Evolutionary conservation across 2,329 filamentous ascomycete species (phyloP), one percentile per base, ranked within the genome.

Genomic region (Colletotrichum simmondsii): DNA sequence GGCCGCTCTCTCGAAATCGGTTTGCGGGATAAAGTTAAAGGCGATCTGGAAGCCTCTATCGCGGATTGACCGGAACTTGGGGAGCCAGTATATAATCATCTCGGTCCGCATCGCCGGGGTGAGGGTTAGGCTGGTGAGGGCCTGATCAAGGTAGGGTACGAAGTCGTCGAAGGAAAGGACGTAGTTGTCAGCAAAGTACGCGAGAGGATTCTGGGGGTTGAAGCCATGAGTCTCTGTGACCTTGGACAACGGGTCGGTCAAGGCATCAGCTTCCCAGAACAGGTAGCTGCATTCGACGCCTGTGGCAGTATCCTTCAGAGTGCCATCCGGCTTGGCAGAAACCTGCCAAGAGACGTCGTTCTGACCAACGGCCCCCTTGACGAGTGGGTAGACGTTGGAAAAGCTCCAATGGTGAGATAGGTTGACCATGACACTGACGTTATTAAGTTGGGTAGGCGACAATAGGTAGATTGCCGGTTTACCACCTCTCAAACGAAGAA

Each of bases 61-160:
- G n/a, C 69, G 66, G 35, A 72, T 63, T 2, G 49, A 30, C n/a
- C 42, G 54, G 16, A 75, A 71, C 16, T 68, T 52, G 14, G 70
- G 74, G 4, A 74, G 46, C 75, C 74, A 76, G 58, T 68, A 63
- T 1, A 74, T 56, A 26, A 74, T 65, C 60, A 76, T 75, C 12
- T 74, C 72, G 42, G 73, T 69, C 5, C 68, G 61, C 75, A 76
- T 76, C 3, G 65, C 65, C 2, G 68, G 32, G 6, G 65, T 72
- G n/a, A 76, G 60, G 12, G 35, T 53, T 3, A 74, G 59, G 22
- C 53, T n/a, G 14, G 46, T n/a, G 3, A 76, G 70, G 19, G 61
- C 37, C 4, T 16, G 19, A 6, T 75, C 67, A n/a, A 76, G 63
- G 24, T 70, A 72, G 37, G 37, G 32, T 12, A 75, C 19, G 52